Evolutionary conservation across 2,329 filamentous ascomycete species (phyloP), one percentile per base, ranked within the genome.

Genomic region (Pseudopithomyces chartarum): DNA sequence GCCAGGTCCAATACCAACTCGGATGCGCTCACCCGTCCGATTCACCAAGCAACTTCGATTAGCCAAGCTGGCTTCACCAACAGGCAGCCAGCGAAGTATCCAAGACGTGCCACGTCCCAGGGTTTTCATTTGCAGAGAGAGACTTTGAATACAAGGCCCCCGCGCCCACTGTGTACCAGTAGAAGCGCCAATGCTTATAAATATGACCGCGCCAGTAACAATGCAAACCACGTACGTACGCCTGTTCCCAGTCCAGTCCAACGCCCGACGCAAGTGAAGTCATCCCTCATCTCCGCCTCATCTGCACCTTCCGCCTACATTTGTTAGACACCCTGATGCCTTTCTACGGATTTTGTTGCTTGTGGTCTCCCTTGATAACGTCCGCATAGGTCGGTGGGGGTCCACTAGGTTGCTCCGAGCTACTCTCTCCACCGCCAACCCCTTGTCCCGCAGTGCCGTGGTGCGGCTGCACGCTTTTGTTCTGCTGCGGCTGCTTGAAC

Each of bases 331-430:
- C 12, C 34, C n/a, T 13, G 34, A 38, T 38, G 12, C n/a, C n/a
- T 13, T 17, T 53, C 52, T 62, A 74, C 17, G 68, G 66, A 10
- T 58, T 61, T 60, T 98, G 95, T 49, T 97, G 83, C 84, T 98
- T 98, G 78, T 97, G 80, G 73, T 98, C 94, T 1, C 91, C 92
- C 68, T 88, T 89, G 57, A 97, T 89, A 46, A 92, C 94, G 78
- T 97, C 91, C 15, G 90, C 90, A 76, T 98, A 98, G 13, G 89
- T 91, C 3, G 95, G 94, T 40, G 94, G 93, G 36, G 79, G 76
- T 32, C 85, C 80, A 71, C 63, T 80, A 12, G 69, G 70, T 45
- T 59, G 57, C 54, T 67, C 63, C 38, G 55, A 68, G 49, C 68
- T 73, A 15, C 67, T 65, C 56, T 71, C 63, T 12, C 66, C 68